Base-by-base conservation (phyloP, 345 rosid species). In the Gossypium stocksii region DNA sequence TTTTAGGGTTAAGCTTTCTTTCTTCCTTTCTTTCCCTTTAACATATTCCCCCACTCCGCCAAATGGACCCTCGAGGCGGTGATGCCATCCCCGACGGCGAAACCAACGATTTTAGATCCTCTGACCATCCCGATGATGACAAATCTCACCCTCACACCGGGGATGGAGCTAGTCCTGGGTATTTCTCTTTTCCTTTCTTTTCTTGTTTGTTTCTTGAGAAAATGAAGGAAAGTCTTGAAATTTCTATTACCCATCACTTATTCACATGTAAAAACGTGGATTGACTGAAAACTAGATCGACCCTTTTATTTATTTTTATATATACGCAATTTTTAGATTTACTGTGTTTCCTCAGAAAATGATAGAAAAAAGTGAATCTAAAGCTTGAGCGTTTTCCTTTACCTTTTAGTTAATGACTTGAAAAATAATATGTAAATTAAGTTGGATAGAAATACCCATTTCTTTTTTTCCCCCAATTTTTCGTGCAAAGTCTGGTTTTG, bases 121-220 rank as follows among this genome's bases (percentile, higher is more conserved):
- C 63, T 2, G 63, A 59, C 63, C 63, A 59, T 2, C 17, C 17
- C 7, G 90, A 83, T 10, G 88, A 86, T 17, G 85, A 87, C 76
- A 85, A 75, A 87, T 80, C 89, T 77, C 89, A 81, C 6, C 85
- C 85, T 67, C 91, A 79, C 77, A 73, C 87, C 17, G 89, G 91
- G 2, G 88, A 88, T 68, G 93, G 91, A 79, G 88, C 90, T 22
- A 89, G 93, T 49, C 90, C 92, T 7, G 93, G 91, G 97, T 91
- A 83, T 23, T 11, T 23, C 8, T 51, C 16, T 19, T 29, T 52
- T 29, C 45, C 45, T n/a, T 34, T 34, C 2, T 25, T 68, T 61
- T 45, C 75, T 3, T 73, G 69, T 61, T 23, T 78, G 43, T 57
- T 80, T 72, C 58, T 65, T 16, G 19, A 52, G 70, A 11, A 52